phyloP scores from a whole-genome alignment of 345 rosid species.

The Linum tenue region DNA sequence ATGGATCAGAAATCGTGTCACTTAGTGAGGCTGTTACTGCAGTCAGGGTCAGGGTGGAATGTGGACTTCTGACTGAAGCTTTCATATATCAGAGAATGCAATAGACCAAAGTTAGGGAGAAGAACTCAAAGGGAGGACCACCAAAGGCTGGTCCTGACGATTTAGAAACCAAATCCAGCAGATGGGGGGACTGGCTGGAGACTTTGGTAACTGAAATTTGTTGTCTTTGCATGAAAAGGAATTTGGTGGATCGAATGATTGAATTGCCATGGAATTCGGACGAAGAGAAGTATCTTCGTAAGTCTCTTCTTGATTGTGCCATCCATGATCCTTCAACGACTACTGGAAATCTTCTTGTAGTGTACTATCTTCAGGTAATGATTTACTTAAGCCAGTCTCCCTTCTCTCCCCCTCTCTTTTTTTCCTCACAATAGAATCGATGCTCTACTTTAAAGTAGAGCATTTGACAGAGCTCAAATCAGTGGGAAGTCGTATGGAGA shows the following conservation, averaged over 20 bases:
- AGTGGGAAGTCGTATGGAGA: too few species aligned
- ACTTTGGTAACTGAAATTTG: constrained; percentile 77
- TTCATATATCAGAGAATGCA: constrained; percentile 76
- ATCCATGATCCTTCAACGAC: constrained; percentile 58
- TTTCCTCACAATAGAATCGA: too few species aligned
- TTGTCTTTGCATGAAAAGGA: constrained; percentile 78
- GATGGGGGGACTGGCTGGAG: constrained; percentile 77
- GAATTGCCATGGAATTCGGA: constrained; percentile 85
- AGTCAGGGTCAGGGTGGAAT: constrained; percentile 77
- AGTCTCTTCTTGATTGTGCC: constrained; percentile 72
- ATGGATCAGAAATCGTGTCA: constrained; percentile 54
- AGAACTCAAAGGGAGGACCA: constrained; percentile 35
- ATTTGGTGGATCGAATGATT: constrained; percentile 75
- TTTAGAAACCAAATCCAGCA: constrained; percentile 7
- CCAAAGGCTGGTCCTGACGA: constrained; percentile 23
- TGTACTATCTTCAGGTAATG: too few species aligned
- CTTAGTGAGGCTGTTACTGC: constrained; percentile 81
- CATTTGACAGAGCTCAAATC: too few species aligned
- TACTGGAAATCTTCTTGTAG: constrained; percentile 5
- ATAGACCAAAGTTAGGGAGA: constrained; percentile 60
- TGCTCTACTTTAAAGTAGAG: neutral
- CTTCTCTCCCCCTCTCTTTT: neutral
- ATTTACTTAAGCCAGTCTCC: neutral
- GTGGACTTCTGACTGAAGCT: constrained; percentile 91
- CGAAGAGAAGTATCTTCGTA: constrained; percentile 77